Percentiles rank a stretch among this genome's conserved stretches.
Conservation (phyloP, 805 yeast genomes). For the Candida maesae region DNA sequence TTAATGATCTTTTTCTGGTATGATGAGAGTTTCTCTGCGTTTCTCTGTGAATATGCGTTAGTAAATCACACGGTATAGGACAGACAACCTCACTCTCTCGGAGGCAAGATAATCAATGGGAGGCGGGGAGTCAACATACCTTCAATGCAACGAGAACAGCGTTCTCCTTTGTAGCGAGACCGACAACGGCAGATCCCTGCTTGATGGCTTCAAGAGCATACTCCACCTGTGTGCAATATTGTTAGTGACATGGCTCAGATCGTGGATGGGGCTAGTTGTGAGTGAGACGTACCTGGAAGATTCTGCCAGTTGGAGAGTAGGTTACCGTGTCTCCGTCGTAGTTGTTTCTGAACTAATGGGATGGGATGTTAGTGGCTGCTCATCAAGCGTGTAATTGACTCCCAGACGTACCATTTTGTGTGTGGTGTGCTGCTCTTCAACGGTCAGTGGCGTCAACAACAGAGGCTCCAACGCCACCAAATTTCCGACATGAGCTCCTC, state of each 20-base stretch:
- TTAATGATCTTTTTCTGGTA: slow-evolving; percentile 92
- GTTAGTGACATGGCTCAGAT: slow-evolving; percentile 7
- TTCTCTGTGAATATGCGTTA: slow-evolving; percentile 61
- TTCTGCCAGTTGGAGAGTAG: slow-evolving; percentile 91
- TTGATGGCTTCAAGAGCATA: slow-evolving; percentile 94
- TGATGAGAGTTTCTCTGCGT: slow-evolving; percentile 95
- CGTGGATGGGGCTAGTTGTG: not conserved
- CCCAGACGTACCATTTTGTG: slow-evolving; percentile 5
- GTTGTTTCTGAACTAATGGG: slow-evolving; percentile 86
- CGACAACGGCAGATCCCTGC: slow-evolving; percentile 97
- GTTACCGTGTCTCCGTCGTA: slow-evolving; percentile 99
- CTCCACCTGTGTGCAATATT: slow-evolving; percentile 44
- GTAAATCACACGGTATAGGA: too few species aligned
- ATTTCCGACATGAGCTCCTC: too few species aligned
- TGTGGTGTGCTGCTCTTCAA: not conserved
- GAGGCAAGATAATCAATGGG: too few species aligned
- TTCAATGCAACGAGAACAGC: slow-evolving; percentile 93
- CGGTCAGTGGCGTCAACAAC: not conserved
- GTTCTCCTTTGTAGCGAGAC: slow-evolving; percentile 78
- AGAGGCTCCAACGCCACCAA: slow-evolving; percentile 1
- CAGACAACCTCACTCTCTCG: too few species aligned
- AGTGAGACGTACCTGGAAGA: slow-evolving; percentile 56
- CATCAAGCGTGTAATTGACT: not conserved
- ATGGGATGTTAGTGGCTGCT: not conserved
- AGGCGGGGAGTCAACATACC: slow-evolving; percentile 18